Conservation (phyloP, 495 filamentous ascomycete genomes). For the Sporormia fimetaria region DNA sequence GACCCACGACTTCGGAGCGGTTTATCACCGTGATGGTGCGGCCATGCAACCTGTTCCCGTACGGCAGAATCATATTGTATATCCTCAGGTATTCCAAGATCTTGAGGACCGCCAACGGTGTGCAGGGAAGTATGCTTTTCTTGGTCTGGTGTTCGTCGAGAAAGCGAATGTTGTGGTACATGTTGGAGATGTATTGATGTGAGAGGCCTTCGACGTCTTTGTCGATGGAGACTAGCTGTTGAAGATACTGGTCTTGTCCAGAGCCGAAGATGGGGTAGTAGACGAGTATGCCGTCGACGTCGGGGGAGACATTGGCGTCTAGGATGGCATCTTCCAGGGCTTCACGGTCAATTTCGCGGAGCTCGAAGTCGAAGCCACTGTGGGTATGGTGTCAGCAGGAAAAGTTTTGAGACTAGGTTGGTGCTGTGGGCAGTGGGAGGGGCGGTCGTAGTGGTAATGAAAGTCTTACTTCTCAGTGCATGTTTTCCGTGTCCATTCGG, state of each 20-base stretch:
- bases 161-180: constrained; percentile 97
- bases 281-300: constrained; percentile 87
- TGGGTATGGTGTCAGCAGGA: constrained; percentile 1
- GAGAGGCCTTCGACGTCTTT: constrained; percentile 96
- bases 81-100: constrained; percentile 88
- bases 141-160: constrained; percentile 67
- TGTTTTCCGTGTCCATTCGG: constrained; percentile 94
- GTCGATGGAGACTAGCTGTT: constrained; percentile 76
- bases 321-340: constrained; percentile 77
- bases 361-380: constrained; percentile 81
- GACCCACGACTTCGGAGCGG: constrained; percentile 84
- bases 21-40: constrained; percentile 92
- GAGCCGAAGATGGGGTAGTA: constrained; percentile 96
- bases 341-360: constrained; percentile 72
- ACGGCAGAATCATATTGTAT: constrained; percentile 91
- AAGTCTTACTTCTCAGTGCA: constrained; percentile 77
- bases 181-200: constrained; percentile 92
- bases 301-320: constrained; percentile 62
- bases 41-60: constrained; percentile 85
- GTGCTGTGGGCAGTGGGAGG: not conserved
- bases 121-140: constrained; percentile 91
- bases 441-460: constrained; percentile 14
- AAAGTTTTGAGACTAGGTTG: not conserved
- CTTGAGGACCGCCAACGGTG: constrained; percentile 89
- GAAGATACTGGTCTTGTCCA: constrained; percentile 80